phyloP scores from a whole-genome alignment of 805 yeast genomes.

The Candida takata region DNA sequence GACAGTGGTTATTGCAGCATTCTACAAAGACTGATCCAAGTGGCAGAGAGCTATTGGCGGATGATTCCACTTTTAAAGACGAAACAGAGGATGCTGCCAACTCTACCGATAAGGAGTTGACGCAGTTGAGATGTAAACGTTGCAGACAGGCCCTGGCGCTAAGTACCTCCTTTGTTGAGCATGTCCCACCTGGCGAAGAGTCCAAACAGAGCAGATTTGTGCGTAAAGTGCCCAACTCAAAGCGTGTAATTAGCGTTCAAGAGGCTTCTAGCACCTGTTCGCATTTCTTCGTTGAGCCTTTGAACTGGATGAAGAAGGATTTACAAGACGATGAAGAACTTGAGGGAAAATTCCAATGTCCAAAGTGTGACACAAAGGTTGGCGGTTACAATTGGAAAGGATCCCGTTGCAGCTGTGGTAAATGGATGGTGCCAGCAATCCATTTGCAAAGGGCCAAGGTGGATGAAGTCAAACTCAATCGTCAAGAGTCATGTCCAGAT shows the following conservation, averaged over 20 bases:
- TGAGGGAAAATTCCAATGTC: slow-evolving; percentile 85
- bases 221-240: slow-evolving; percentile 54
- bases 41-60: slow-evolving; percentile 25
- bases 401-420: slow-evolving; percentile 87
- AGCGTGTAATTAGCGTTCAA: slow-evolving; percentile 50
- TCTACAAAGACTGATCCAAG: slow-evolving; percentile 35
- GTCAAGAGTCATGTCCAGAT: slow-evolving; percentile 40
- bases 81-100: slow-evolving; percentile 18
- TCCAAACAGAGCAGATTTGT: slow-evolving; percentile 62
- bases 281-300: slow-evolving; percentile 82
- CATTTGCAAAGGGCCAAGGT: slow-evolving; percentile 76
- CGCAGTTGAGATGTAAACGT: slow-evolving; percentile 64
- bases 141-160: slow-evolving; percentile 71
- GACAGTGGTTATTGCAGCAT: slow-evolving; percentile 35
- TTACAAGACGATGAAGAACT: slow-evolving; percentile 57
- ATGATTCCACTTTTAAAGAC: slow-evolving; percentile 28
- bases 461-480: slow-evolving; percentile 39
- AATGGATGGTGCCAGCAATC: slow-evolving; percentile 92
- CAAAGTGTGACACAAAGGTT: slow-evolving; percentile 75
- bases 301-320: slow-evolving; percentile 86
- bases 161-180: slow-evolving; percentile 54
- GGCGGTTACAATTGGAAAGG: slow-evolving; percentile 97
- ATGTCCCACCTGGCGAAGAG: slow-evolving; percentile 57
- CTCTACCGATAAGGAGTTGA: slow-evolving; percentile 18
- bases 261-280: slow-evolving; percentile 62